Evolutionary conservation across 768 basidiomycete species (phyloP).

Genomic region (Macrolepiota albuminosa): DNA sequence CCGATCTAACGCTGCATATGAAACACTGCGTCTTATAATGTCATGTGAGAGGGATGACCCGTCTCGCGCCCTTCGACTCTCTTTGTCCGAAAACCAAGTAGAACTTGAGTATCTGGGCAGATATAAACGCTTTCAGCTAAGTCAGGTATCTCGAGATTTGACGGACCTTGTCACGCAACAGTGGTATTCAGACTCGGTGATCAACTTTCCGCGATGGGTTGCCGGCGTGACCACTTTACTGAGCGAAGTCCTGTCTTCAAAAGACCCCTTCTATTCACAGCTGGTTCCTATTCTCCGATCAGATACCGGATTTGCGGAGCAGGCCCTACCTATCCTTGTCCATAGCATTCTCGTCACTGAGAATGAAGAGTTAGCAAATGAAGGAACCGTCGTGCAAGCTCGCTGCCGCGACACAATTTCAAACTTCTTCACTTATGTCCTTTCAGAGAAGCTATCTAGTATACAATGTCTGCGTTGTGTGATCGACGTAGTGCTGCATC

Average conservation of each 20-base stretch:
- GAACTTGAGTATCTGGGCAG: conserved; percentile 46
- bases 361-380: conserved; percentile 2
- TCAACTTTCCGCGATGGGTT: conserved; percentile 62
- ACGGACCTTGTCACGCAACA: conserved; percentile 29
- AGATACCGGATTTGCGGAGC: conserved; percentile 55
- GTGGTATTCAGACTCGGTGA: conserved; percentile 31
- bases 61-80: conserved; percentile 18
- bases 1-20: conserved; percentile 55
- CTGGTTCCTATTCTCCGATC: conserved; percentile 53
- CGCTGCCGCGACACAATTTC: conserved; percentile 32
- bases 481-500: conserved; percentile 73
- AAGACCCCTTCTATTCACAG: conserved; percentile 64
- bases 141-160: conserved; percentile 30
- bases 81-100: conserved; percentile 32
- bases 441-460: conserved; percentile 34
- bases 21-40: conserved; percentile 56
- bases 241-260: conserved; percentile 48
- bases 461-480: conserved; percentile 50
- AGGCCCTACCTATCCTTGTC: conserved; percentile 71
- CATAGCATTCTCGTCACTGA: conserved; percentile 53
- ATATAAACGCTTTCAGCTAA: conserved; percentile 34
- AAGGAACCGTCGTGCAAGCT: conserved; percentile 18
- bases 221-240: conserved; percentile 51
- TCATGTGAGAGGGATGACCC: conserved; percentile 33
- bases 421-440: conserved; percentile 53